Conservation (phyloP, 495 filamentous ascomycete genomes). For the Glonium stellatum region DNA sequence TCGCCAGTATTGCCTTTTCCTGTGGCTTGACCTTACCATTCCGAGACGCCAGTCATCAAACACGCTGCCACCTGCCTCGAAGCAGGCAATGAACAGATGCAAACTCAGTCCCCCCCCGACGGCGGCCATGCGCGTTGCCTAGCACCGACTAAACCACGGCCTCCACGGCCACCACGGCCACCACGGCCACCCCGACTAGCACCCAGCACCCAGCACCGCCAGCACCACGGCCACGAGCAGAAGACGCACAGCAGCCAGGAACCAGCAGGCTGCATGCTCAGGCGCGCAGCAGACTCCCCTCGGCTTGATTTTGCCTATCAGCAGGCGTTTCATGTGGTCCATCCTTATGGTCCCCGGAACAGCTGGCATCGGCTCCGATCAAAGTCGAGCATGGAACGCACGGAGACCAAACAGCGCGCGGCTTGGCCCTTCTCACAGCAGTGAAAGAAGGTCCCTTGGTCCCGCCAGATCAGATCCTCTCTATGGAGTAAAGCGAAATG, state of each 20-base stretch:
- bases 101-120: background rate
- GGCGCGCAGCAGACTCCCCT: background rate
- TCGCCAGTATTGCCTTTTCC: background rate
- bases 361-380: background rate
- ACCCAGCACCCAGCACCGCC: too few relatives aligned
- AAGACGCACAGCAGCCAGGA: too few relatives aligned
- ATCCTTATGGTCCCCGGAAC: background rate
- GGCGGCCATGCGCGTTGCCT: background rate
- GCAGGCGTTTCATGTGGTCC: background rate
- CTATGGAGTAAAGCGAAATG: constrained; percentile 5
- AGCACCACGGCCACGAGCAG: too few relatives aligned
- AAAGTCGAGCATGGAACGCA: background rate
- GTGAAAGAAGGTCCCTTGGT: constrained; percentile 5
- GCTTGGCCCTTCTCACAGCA: constrained; percentile 1
- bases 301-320: background rate
- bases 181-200: too few relatives aligned
- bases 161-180: too few relatives aligned
- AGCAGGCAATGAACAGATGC: background rate
- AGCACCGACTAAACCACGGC: too few relatives aligned
- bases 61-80: background rate
- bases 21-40: background rate
- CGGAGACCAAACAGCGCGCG: constrained; percentile 1
- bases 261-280: too few relatives aligned
- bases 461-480: constrained; percentile 2
- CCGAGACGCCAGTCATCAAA: background rate